Evolutionary conservation across 148 eudicot genomes (phyloP).

Genomic region (Rheum nobile): DNA sequence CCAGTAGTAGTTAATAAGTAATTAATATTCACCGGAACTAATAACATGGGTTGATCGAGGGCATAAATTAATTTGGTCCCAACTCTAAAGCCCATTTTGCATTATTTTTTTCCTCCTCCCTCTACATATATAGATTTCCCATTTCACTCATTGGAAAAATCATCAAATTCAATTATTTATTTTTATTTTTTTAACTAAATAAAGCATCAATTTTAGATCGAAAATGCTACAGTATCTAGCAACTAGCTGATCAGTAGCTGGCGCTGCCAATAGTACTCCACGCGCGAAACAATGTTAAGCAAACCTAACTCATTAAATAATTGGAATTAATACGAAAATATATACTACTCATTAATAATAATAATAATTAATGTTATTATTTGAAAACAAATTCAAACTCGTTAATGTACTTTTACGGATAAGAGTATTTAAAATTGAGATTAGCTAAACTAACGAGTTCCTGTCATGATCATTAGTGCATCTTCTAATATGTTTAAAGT

Average conservation of each 20-base stretch:
- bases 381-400: too few relatives aligned
- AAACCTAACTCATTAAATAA: neutral
- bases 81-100: constrained; percentile 1
- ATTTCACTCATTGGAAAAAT: neutral
- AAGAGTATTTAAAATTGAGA: too few relatives aligned
- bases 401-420: too few relatives aligned
- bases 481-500: neutral
- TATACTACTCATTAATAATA: too few relatives aligned
- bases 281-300: neutral
- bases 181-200: neutral
- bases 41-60: neutral
- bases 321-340: too few relatives aligned
- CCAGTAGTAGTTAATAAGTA: neutral
- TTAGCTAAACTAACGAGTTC: too few relatives aligned
- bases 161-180: neutral
- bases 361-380: too few relatives aligned
- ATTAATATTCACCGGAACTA: neutral
- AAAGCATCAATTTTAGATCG: neutral
- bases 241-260: too few relatives aligned
- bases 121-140: neutral
- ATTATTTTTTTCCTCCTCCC: neutral
- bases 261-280: too few relatives aligned
- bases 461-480: too few relatives aligned
- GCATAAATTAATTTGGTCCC: constrained; percentile 2
- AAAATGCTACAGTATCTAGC: neutral